Evolutionary conservation across 805 yeast genomes (phyloP).

Genomic region (Cyberlindnera saturnus): DNA sequence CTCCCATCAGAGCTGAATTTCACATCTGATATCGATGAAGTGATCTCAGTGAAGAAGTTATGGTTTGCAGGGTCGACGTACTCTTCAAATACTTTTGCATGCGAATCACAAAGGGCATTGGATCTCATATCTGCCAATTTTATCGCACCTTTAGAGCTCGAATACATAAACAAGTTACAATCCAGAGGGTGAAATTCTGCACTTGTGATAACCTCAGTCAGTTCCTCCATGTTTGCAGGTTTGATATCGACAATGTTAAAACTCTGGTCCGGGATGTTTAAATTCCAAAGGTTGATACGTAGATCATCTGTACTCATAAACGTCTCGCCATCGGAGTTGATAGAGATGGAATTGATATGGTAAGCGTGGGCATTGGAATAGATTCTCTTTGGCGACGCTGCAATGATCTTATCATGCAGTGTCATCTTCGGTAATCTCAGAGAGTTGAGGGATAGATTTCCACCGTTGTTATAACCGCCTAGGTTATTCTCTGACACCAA

Average conservation of each 20-base stretch:
- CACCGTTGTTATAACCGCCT: constrained; percentile 31
- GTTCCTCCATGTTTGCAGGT: constrained; percentile 97
- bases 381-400: constrained; percentile 88
- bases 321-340: constrained; percentile 94
- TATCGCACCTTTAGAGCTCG: constrained; percentile 92
- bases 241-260: constrained; percentile 97
- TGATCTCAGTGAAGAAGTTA: constrained; percentile 95
- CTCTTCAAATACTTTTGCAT: constrained; percentile 85
- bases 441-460: constrained; percentile 29
- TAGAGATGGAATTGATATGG: constrained; percentile 92
- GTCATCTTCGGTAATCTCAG: constrained; percentile 82
- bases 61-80: constrained; percentile 88
- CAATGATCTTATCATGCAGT: constrained; percentile 90
- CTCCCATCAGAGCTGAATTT: constrained; percentile 89
- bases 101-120: constrained; percentile 88
- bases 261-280: constrained; percentile 88
- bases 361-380: constrained; percentile 97
- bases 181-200: constrained; percentile 93
- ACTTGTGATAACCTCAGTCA: constrained; percentile 94
- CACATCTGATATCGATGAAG: constrained; percentile 89
- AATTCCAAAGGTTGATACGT: constrained; percentile 92
- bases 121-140: constrained; percentile 95
- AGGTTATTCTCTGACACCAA: constrained; percentile 89
- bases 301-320: constrained; percentile 89
- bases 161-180: constrained; percentile 92